A percentile compares a stretch with the other conserved stretches of the same genome.
phyloP scores from a whole-genome alignment of 2,329 filamentous ascomycete genomes.

The Tolypocladium paradoxum region DNA sequence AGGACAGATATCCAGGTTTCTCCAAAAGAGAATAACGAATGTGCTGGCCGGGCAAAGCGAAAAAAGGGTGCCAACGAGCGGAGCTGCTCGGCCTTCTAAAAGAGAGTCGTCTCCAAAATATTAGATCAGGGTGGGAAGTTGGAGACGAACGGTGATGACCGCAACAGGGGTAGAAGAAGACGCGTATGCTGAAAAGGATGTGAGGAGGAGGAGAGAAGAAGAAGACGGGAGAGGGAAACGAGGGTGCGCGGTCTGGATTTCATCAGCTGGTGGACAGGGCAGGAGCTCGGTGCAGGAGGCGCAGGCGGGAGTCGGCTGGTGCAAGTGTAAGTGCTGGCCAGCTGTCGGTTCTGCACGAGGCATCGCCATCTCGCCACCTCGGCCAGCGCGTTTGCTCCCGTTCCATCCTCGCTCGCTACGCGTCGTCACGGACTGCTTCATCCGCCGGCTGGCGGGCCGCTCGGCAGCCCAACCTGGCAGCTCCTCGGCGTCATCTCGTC shows the following conservation, averaged over 20 bases:
- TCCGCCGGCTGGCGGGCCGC: not conserved
- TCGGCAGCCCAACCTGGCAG: not conserved
- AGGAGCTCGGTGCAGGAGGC: not conserved
- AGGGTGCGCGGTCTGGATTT: not conserved
- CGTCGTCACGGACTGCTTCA: not conserved
- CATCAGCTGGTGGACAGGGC: not conserved
- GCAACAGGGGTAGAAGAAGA: not conserved
- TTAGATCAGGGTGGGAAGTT: not conserved
- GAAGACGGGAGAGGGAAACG: not conserved
- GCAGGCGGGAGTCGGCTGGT: not conserved
- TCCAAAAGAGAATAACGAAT: not conserved
- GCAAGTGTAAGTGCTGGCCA: not conserved
- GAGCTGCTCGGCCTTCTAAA: not conserved
- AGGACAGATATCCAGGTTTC: not conserved
- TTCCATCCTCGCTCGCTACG: not conserved
- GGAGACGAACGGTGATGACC: not conserved
- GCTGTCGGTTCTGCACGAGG: not conserved
- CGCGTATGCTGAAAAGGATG: not conserved
- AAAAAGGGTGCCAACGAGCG: not conserved
- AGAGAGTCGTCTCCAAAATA: not conserved
- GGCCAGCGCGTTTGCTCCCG: not conserved
- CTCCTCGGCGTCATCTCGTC: not conserved
- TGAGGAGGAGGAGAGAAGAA: not conserved
- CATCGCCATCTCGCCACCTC: not conserved
- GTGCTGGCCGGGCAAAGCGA: not conserved